Evolutionary conservation across 2,329 filamentous ascomycete genomes (phyloP).

Genomic region (Curvularia eragrostidis): DNA sequence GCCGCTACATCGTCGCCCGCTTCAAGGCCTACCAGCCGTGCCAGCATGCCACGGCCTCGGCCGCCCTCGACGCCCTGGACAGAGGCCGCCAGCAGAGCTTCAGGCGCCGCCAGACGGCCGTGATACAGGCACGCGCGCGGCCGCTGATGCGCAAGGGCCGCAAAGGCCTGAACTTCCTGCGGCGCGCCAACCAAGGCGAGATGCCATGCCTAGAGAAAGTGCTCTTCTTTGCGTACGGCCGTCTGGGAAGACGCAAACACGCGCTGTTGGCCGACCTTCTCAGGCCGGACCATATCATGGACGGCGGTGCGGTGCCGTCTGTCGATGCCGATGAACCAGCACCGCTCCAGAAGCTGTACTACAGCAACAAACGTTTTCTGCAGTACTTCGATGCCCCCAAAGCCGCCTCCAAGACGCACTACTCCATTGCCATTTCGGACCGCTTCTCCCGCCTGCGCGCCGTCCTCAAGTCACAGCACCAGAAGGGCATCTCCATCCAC

Average conservation of each 20-base stretch:
- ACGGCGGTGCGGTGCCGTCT: constrained; percentile 8
- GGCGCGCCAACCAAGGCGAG: constrained; percentile 65
- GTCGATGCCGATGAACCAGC: constrained; percentile 6
- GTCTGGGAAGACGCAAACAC: constrained; percentile 60
- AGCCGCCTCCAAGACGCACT: constrained; percentile 16
- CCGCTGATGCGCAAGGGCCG: constrained; percentile 34
- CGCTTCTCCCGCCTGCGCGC: constrained; percentile 42
- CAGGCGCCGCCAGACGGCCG: constrained; percentile 28
- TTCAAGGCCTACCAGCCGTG: constrained; percentile 56
- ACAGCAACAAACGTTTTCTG: constrained; percentile 40
- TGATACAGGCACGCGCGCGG: constrained; percentile 34
- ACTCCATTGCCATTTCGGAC: constrained; percentile 38
- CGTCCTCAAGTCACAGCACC: constrained; percentile 36
- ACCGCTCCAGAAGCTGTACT: constrained; percentile 48
- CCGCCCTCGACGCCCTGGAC: constrained; percentile 26
- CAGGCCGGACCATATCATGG: constrained; percentile 28
- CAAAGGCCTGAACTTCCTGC: constrained; percentile 54
- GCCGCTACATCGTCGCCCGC: constrained; percentile 55
- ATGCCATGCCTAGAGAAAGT: constrained; percentile 58
- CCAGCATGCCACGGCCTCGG: constrained; percentile 29
- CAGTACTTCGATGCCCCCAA: constrained; percentile 42
- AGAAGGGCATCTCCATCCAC: constrained; percentile 26
- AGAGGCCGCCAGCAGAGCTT: constrained; percentile 27
- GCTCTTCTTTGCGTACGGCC: constrained; percentile 63
- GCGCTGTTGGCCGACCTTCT: constrained; percentile 49